Evolutionary conservation across 306 rosid genomes (phyloP).

Genomic region (Ziziphus jujuba): DNA sequence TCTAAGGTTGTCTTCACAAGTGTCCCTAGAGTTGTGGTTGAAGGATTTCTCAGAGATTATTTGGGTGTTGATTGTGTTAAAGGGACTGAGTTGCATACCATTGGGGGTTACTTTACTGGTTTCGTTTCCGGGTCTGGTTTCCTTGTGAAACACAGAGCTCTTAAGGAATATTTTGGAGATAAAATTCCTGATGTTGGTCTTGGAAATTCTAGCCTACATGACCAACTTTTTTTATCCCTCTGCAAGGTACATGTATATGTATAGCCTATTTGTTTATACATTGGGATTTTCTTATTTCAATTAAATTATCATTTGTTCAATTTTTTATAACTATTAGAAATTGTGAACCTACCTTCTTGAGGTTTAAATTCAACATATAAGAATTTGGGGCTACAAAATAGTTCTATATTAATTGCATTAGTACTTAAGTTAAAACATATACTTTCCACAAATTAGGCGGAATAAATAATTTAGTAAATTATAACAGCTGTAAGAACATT

Average conservation of each 20-base stretch:
- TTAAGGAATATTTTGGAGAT: slow-evolving; percentile 68
- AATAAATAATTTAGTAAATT: too few relatives aligned
- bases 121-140: slow-evolving; percentile 52
- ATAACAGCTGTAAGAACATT: too few relatives aligned
- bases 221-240: slow-evolving; percentile 62
- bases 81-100: slow-evolving; percentile 69
- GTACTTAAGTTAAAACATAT: too few relatives aligned
- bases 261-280: neutral
- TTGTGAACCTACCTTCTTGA: too few relatives aligned
- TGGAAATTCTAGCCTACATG: slow-evolving; percentile 58
- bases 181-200: slow-evolving; percentile 70
- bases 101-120: slow-evolving; percentile 65
- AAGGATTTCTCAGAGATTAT: slow-evolving; percentile 69
- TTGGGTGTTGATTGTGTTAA: slow-evolving; percentile 54
- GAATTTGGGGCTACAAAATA: too few relatives aligned
- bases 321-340: too few relatives aligned
- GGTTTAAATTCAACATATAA: too few relatives aligned
- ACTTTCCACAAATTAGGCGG: too few relatives aligned
- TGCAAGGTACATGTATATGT: slow-evolving; percentile 62
- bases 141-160: slow-evolving; percentile 63
- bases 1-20: slow-evolving; percentile 56
- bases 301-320: too few relatives aligned
- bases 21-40: slow-evolving; percentile 84
- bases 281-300: neutral
- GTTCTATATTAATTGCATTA: too few relatives aligned